Evolutionary conservation across 345 rosid species (phyloP), one percentile per base, ranked within the genome.

Genomic region (Citrus inodora): DNA sequence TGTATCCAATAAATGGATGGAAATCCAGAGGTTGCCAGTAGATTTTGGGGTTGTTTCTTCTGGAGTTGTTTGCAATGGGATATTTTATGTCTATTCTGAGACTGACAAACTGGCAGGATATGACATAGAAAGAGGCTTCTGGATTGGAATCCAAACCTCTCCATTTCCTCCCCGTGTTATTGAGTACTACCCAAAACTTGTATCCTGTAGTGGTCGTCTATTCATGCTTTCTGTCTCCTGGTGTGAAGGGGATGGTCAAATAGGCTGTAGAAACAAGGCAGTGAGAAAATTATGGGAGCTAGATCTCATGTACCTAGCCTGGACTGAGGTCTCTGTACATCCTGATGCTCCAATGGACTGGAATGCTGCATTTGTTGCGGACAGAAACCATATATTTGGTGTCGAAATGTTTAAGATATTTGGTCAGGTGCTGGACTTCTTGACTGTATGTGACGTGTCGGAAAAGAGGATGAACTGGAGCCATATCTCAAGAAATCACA

Each of bases 341-440:
- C 99, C 98, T 1, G 99, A 94, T 73, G 99, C 99, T 17, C 99
- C 99, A n/a, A 94, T 96, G 97, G 99, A 96, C 82, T 96, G 97
- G 99, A 92, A 90, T 65, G 97, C 97, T n/a, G 82, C 88, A 35
- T 96, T 91, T 83, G 99, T 90, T 19, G 88, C 97, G 0, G 97
- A 92, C 78, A 83, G 82, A 80, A 87, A 88, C 84, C 73, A 84
- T 62, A 83, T 96, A 53, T 90, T 91, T 80, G 99, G 98, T 66
- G 89, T 94, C 64, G 99, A 94, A 86, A 94, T 94, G 99, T 94
- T 94, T 87, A 96, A 96, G 84, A 96, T 96, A 76, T 94, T 96
- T 80, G 99, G 99, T 56, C 97, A 96, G 81, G 89, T 90, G n/a
- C 75, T 96, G 87, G 89, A 92, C 77, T 96, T 96, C 87, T 82